phyloP scores from a whole-genome alignment of 768 basidiomycete genomes.

The Lepiota brunneoincarnata region DNA sequence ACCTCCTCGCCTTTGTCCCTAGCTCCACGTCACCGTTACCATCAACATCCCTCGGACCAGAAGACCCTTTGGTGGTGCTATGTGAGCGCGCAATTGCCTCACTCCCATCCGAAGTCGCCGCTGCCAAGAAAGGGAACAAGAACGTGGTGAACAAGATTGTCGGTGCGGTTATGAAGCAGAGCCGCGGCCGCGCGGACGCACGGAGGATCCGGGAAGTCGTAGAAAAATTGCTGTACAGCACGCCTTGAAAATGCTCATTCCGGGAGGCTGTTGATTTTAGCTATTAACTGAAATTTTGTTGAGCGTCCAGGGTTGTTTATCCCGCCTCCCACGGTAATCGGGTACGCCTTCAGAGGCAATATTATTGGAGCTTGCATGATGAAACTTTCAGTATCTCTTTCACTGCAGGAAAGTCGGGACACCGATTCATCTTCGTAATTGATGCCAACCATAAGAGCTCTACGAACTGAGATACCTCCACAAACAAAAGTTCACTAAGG shows the following conservation, averaged over 20 bases:
- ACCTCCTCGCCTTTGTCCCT: constrained; percentile 36
- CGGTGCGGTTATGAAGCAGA: constrained; percentile 82
- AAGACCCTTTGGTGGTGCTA: constrained; percentile 44
- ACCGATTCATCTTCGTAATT: no score
- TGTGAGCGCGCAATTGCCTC: constrained; percentile 64
- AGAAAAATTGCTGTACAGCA: background rate
- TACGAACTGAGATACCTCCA: no score
- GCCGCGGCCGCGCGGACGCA: constrained; percentile 78
- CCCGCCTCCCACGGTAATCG: no score
- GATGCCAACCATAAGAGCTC: no score
- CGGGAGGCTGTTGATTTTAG: no score
- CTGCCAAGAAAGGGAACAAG: constrained; percentile 64
- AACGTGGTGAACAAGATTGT: constrained; percentile 81
- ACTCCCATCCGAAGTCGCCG: constrained; percentile 65
- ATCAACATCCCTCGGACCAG: constrained; percentile 16
- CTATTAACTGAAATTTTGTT: no score
- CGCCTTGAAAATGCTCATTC: background rate
- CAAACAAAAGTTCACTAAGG: no score
- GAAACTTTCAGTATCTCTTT: no score
- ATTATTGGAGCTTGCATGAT: no score
- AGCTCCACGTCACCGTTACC: constrained; percentile 15
- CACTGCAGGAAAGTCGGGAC: no score
- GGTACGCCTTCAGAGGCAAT: no score
- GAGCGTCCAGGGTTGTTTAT: no score
- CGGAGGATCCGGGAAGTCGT: constrained; percentile 40